phyloP scores from a whole-genome alignment of 768 basidiomycete species.

The Suillus hirtellus region DNA sequence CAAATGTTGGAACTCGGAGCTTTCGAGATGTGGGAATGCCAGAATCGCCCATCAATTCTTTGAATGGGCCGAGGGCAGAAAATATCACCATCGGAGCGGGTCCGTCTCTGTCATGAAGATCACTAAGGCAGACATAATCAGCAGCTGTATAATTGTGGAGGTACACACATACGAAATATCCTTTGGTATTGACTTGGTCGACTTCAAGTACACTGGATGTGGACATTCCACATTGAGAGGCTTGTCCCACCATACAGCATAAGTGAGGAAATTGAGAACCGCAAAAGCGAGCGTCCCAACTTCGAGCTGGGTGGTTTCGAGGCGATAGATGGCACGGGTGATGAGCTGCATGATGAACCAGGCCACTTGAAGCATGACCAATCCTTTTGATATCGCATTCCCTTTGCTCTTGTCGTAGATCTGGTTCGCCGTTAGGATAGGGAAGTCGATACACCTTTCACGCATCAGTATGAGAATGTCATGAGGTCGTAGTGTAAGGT shows the following conservation, averaged over 20 bases:
- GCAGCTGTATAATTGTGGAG: no score
- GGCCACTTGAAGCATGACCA: no score
- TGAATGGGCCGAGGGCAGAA: no score
- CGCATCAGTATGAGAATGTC: background rate
- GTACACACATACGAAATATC: no score
- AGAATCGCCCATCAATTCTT: background rate
- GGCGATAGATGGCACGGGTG: no score
- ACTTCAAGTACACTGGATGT: no score
- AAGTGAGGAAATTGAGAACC: conserved; percentile 31
- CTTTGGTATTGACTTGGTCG: background rate
- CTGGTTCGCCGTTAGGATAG: conserved; percentile 12
- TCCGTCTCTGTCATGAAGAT: no score
- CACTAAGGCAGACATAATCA: no score
- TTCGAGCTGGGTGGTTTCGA: conserved; percentile 34
- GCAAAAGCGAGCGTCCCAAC: conserved; percentile 37
- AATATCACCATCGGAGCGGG: no score
- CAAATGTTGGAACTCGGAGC: background rate
- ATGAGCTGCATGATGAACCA: no score
- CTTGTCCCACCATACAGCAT: conserved; percentile 41
- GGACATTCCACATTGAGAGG: conserved; percentile 34
- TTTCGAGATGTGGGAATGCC: background rate
- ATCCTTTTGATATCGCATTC: conserved; percentile 14
- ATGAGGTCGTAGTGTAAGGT: background rate
- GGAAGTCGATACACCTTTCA: background rate
- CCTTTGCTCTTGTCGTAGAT: conserved; percentile 34